phyloP scores from a whole-genome alignment of 2,329 filamentous ascomycete genomes.

The Fusarium sp. region DNA sequence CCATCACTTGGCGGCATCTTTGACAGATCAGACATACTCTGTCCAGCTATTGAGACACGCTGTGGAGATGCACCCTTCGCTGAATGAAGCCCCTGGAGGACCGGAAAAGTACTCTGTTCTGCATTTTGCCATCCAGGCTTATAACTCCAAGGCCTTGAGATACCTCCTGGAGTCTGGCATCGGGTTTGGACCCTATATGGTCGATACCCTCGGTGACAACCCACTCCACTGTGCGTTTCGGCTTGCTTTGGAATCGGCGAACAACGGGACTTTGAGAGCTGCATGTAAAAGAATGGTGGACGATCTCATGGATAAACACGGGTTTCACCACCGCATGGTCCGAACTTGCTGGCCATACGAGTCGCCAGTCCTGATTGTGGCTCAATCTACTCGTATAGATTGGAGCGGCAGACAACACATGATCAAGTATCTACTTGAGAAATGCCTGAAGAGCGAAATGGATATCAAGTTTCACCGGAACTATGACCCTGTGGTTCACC shows the following conservation, averaged over 20 bases:
- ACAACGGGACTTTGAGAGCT: not conserved
- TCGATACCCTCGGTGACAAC: not conserved
- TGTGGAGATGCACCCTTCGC: too few species aligned
- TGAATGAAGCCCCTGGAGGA: not conserved
- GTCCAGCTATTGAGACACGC: not conserved
- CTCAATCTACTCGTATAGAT: not conserved
- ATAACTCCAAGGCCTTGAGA: not conserved
- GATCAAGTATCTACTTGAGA: not conserved
- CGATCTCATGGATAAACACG: not conserved
- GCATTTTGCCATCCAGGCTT: conserved; percentile 2
- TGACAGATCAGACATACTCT: not conserved
- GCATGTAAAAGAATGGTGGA: not conserved
- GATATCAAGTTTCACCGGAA: not conserved
- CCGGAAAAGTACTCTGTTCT: not conserved
- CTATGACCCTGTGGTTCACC: not conserved
- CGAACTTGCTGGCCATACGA: not conserved
- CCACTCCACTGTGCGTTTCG: not conserved
- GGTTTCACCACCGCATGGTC: not conserved
- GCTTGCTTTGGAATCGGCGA: not conserved
- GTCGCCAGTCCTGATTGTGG: not conserved
- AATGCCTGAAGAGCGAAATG: not conserved
- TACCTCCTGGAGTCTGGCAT: not conserved
- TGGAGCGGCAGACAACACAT: not conserved
- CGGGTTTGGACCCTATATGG: not conserved
- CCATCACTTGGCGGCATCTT: not conserved